phyloP scores from a whole-genome alignment of 2,329 filamentous ascomycete genomes.

The Pseudogymnoascus sp. region DNA sequence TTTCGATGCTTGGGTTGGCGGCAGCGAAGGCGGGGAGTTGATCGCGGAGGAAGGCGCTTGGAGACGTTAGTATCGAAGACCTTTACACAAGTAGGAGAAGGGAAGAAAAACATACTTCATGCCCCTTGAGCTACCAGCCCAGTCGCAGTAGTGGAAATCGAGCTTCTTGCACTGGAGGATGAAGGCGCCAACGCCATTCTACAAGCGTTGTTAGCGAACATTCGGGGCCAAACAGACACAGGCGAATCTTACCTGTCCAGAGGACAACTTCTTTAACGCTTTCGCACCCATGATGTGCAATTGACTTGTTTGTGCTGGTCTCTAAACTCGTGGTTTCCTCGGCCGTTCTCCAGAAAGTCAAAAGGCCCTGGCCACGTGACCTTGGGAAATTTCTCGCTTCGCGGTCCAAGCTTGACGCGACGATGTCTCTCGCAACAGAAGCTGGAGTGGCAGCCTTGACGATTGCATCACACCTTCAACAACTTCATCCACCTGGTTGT shows the following conservation, averaged over 20 bases:
- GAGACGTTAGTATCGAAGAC: conserved; percentile 7
- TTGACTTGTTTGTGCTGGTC: background rate
- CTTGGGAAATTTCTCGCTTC: background rate
- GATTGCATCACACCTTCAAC: background rate
- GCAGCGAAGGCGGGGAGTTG: conserved; percentile 69
- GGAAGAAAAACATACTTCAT: conserved; percentile 64
- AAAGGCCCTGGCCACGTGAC: background rate
- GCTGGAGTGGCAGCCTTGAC: background rate
- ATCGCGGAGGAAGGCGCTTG: conserved; percentile 71
- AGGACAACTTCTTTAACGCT: conserved; percentile 44
- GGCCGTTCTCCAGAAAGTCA: background rate
- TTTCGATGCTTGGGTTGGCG: conserved; percentile 79
- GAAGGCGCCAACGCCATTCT: conserved; percentile 97
- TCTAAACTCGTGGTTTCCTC: background rate
- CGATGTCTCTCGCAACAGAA: background rate
- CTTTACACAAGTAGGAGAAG: conserved; percentile 1
- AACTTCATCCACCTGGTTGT: background rate
- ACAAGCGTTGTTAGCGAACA: conserved; percentile 16
- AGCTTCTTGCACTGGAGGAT: conserved; percentile 94
- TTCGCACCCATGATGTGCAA: conserved; percentile 40
- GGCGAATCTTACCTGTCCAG: conserved; percentile 40
- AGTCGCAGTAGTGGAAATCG: conserved; percentile 96
- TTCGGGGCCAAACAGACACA: background rate
- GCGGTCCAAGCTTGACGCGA: conserved; percentile 1
- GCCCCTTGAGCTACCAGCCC: conserved; percentile 82